Base-by-base conservation (phyloP, 331 rosid genomes). In the Acacia pycnantha region DNA sequence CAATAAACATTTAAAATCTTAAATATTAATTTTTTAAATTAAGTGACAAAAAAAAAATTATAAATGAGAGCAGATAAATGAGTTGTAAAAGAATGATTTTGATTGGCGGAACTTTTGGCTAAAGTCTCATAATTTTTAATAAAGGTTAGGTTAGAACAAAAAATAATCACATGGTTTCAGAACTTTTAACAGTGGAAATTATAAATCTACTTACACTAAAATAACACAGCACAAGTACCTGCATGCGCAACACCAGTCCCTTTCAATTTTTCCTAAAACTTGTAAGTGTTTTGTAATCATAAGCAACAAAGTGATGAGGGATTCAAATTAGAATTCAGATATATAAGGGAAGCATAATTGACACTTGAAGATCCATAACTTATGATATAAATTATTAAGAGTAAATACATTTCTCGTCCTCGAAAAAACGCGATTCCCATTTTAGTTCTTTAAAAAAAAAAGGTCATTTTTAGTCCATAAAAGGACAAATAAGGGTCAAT, bases 221-320 rank as follows among this genome's bases (percentile, higher is more conserved):
- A 84, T 67, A 87, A 82, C 80, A 80, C 70, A 82, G 77, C 90
- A 87, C 46, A 59, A 40, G 88, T 26, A 80, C 81, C 77, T 82
- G 81, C 86, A 79, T 88, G 50, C 73, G 67, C 44, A 56, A 41
- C 85, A 66, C 43, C 40, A 79, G 90, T 84, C 90, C 43, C 84
- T 84, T 76, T 85, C 86, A 84, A 66, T 73, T 14, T 76, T 86
- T 77, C 84, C 86, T 82, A 87, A 84, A 82, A n/a, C 68, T 79
- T 54, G 82, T 54, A 75, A 78, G 79, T 56, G 75, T 21, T 33
- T 61, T 81, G 74, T 70, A 44, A 70, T 43, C 1, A 56, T 84
- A 82, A 82, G 88, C 41, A 82, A 79, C 85, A 84, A 82, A 87
- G 85, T 81, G 85, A 79, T 76, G 61, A 79, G 79, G 33, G 21